A percentile compares a stretch with the other conserved stretches of the same genome.
Conservation (phyloP, 306 rosid species). For the Prunus persica region DNA sequence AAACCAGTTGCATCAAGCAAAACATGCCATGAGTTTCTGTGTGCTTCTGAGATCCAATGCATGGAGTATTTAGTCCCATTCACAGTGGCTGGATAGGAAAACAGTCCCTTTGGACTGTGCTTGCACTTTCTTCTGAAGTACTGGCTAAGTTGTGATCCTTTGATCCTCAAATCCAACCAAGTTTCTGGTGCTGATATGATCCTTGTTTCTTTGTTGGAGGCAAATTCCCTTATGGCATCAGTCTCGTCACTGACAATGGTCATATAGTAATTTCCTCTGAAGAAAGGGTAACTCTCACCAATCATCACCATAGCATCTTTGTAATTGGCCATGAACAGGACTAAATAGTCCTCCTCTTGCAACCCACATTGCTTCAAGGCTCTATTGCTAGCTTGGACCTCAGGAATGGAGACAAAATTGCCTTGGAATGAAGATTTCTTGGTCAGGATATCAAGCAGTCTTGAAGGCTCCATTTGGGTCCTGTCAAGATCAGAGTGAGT, state of each 20-base stretch:
- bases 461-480: constrained; percentile 33
- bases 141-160: constrained; percentile 45
- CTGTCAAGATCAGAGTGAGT: constrained; percentile 22
- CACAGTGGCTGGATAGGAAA: constrained; percentile 28
- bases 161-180: constrained; percentile 48
- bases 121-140: constrained; percentile 40
- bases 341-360: constrained; percentile 33
- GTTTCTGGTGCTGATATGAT: constrained; percentile 38
- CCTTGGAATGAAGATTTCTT: constrained; percentile 39
- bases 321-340: constrained; percentile 35
- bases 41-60: constrained; percentile 44
- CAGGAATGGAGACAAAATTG: constrained; percentile 41
- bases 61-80: constrained; percentile 18
- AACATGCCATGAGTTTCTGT: constrained; percentile 41
- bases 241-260: constrained; percentile 22
- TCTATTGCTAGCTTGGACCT: constrained; percentile 37
- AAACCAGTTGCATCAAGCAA: constrained; percentile 33
- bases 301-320: constrained; percentile 39
- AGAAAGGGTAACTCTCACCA: constrained; percentile 48
- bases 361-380: constrained; percentile 43
- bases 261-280: constrained; percentile 40
- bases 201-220: constrained; percentile 31
- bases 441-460: constrained; percentile 31
- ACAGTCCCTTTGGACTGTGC: constrained; percentile 28
- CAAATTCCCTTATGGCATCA: constrained; percentile 36